Evolutionary conservation across 768 basidiomycete genomes (phyloP), one percentile per base, ranked within the genome.

Genomic region (Suillus decipiens): DNA sequence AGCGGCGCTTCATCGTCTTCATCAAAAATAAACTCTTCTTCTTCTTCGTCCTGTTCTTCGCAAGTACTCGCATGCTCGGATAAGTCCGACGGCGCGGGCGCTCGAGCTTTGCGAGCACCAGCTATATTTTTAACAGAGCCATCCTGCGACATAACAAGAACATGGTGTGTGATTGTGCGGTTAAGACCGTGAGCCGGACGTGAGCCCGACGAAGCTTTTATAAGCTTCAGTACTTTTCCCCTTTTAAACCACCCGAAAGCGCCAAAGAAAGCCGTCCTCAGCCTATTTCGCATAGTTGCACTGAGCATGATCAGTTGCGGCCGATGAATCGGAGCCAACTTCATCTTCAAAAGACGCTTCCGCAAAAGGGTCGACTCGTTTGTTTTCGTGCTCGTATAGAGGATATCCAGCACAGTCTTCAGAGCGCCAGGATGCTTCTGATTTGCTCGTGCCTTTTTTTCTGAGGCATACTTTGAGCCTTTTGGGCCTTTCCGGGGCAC

Each of bases 221-320:
- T 63, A 31, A 75, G 48, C 43, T 69, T 74, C 37, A 70, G 11
- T 47, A 82, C 66, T 39, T 80, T 79, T 42, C 75, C 75, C 63
- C 72, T 76, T 67, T 78, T 77, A 67, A 89, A 70, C 88, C 88
- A 91, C 12, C 83, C 83, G 66, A 82, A 88, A 60, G 84, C 79
- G 56, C 76, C 76, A 63, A 82, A 83, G 41, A 90, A 62, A 34
- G 75, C 70, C 15, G 47, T 66, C 55, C 67, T 70, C 61, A 75
- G 76, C 63, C 82, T 82, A 57, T 76, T 79, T 48, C 84, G 80
- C 65, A 93, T 77, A 8, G 90, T 92, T 47, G 91, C 91, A 70
- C 89, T 91, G 56, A 86, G 82, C 70, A 90, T 73, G 48, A 92
- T 77, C 60, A 90, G 72, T 71, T 92, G 91, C 28, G 89, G 84